phyloP scores from a whole-genome alignment of 2,329 filamentous ascomycete species.

The Rutstroemia sp. region DNA sequence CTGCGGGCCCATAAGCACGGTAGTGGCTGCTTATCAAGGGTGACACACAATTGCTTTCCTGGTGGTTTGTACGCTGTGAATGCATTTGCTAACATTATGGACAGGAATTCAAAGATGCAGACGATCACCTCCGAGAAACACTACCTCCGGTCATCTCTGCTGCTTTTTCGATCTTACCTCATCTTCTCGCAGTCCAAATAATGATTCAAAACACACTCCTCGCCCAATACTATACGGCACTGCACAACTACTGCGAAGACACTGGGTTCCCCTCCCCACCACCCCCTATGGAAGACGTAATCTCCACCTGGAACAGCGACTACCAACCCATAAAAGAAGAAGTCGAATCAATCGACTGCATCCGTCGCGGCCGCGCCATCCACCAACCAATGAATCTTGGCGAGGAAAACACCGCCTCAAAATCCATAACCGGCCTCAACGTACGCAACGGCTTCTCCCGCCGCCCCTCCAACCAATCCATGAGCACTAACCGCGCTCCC shows the following conservation, averaged over 20 bases:
- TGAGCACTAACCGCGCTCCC: conserved; percentile 10
- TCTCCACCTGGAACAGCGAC: conserved; percentile 55
- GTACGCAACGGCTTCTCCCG: conserved; percentile 33
- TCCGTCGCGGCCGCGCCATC: conserved; percentile 61
- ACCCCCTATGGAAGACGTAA: conserved; percentile 63
- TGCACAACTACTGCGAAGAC: conserved; percentile 66
- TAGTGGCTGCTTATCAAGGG: no score
- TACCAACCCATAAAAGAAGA: conserved; percentile 59
- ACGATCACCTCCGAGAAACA: conserved; percentile 63
- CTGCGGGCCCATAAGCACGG: no score
- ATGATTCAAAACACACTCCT: conserved; percentile 72
- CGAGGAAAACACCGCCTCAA: conserved; percentile 24
- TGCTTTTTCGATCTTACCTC: conserved; percentile 66
- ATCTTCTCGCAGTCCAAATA: conserved; percentile 62
- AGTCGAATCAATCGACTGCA: conserved; percentile 55
- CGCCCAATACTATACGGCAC: conserved; percentile 68
- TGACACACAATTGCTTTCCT: not conserved
- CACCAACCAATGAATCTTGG: conserved; percentile 41
- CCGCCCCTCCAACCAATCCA: conserved; percentile 35
- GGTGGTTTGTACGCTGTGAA: conserved; percentile 9
- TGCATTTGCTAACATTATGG: conserved; percentile 11
- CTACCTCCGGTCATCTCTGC: conserved; percentile 66
- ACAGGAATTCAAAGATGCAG: conserved; percentile 66
- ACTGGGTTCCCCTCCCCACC: conserved; percentile 64
- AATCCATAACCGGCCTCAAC: conserved; percentile 25